Evolutionary conservation across 345 rosid genomes (phyloP).

Genomic region (Laguncularia racemosa): DNA sequence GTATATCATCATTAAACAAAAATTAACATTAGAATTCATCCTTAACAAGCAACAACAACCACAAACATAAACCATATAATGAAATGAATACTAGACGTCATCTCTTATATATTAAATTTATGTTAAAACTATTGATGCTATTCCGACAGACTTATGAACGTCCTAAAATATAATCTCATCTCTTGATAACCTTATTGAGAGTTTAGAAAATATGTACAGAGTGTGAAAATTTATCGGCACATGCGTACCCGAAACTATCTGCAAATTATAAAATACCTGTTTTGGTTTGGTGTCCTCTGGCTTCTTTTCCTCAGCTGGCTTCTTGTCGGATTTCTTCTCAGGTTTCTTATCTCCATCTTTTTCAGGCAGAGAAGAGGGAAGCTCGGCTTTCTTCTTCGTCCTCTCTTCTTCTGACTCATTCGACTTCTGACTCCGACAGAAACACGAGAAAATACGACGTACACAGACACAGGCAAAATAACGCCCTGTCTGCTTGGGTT

Average conservation of each 20-base stretch:
- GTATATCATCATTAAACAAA: slow-evolving; percentile 9
- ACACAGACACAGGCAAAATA: no score
- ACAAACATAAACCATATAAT: background rate
- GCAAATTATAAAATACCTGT: slow-evolving; percentile 12
- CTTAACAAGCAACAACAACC: background rate
- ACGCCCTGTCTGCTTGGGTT: no score
- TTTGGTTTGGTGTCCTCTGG: slow-evolving; percentile 27
- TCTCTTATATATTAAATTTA: no score
- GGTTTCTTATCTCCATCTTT: slow-evolving; percentile 25
- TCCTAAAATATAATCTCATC: no score
- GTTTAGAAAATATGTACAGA: background rate
- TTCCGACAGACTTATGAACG: no score
- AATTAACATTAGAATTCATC: background rate
- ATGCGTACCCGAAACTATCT: no score
- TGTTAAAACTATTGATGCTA: no score
- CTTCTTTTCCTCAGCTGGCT: slow-evolving; percentile 21
- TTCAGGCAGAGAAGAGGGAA: slow-evolving; percentile 39
- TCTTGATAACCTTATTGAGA: background rate
- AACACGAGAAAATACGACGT: no score
- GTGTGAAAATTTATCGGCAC: background rate
- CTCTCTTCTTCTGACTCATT: no score
- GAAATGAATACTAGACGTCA: background rate
- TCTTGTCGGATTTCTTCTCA: slow-evolving; percentile 39
- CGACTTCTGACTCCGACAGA: no score
- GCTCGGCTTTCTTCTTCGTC: slow-evolving; percentile 30